A percentile compares a stretch with the other conserved stretches of the same genome.
Evolutionary conservation across 2,329 filamentous ascomycete genomes (phyloP).

Genomic region (Aspergillus proliferans): DNA sequence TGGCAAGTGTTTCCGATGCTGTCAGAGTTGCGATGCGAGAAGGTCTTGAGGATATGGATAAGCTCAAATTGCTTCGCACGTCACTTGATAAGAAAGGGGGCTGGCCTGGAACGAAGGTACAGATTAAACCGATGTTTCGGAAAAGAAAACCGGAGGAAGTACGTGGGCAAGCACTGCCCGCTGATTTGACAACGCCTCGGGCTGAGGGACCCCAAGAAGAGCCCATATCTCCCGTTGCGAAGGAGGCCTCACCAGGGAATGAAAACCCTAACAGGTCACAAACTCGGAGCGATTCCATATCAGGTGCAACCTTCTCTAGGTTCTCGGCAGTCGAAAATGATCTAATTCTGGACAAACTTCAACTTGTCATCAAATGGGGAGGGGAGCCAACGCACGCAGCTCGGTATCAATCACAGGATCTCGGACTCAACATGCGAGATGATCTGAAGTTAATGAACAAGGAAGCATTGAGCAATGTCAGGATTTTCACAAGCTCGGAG

Average conservation of each 20-base stretch:
- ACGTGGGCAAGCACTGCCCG: slow-evolving; percentile 19
- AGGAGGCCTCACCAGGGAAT: slow-evolving; percentile 18
- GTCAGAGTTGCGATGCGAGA: slow-evolving; percentile 73
- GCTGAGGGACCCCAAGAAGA: slow-evolving; percentile 14
- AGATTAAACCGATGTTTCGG: slow-evolving; percentile 98
- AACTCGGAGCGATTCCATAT: slow-evolving; percentile 73
- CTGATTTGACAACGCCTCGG: slow-evolving; percentile 7
- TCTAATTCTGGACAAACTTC: slow-evolving; percentile 87
- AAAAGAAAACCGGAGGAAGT: slow-evolving; percentile 68
- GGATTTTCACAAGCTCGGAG: slow-evolving; percentile 93
- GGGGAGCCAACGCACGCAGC: slow-evolving; percentile 97
- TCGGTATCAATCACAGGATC: slow-evolving; percentile 88
- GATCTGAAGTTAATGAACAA: slow-evolving; percentile 89
- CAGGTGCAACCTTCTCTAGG: slow-evolving; percentile 84
- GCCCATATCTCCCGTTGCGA: slow-evolving; percentile 13
- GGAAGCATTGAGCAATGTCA: slow-evolving; percentile 84
- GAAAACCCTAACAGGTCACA: slow-evolving; percentile 43
- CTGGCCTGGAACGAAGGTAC: slow-evolving; percentile 94
- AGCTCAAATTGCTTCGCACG: slow-evolving; percentile 78
- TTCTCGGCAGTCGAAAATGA: slow-evolving; percentile 92
- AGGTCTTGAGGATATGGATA: slow-evolving; percentile 75
- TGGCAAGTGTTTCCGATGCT: slow-evolving; percentile 82
- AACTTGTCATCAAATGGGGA: slow-evolving; percentile 98
- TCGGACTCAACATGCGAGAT: slow-evolving; percentile 92
- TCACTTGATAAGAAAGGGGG: slow-evolving; percentile 86